These are phyloP conservation scores for Aspergillus candidus DNA, from an alignment of 2,329 filamentous ascomycete genomes.

Conservation along the genomic window DNA sequence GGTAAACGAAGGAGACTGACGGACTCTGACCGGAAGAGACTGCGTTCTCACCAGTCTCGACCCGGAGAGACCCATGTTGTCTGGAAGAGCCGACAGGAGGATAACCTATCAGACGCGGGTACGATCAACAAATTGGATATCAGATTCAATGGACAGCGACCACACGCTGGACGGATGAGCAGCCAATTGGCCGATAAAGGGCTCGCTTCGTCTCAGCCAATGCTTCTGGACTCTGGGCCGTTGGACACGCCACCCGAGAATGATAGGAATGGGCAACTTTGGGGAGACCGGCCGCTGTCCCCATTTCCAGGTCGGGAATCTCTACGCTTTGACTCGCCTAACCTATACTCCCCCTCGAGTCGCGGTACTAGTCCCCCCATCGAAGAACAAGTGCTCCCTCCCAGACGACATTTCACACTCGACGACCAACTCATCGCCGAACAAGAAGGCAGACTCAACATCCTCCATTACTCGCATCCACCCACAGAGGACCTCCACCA, in stretches of 20 bases:
- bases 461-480: background rate
- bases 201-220: slow-evolving; percentile 26
- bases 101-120: slow-evolving; percentile 2
- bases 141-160: slow-evolving; percentile 17
- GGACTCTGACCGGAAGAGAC: slow-evolving; percentile 23
- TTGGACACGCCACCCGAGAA: background rate
- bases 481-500: background rate
- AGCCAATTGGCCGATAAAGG: background rate
- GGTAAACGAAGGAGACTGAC: slow-evolving; percentile 33
- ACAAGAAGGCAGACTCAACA: slow-evolving; percentile 5
- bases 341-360: background rate
- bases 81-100: slow-evolving; percentile 1
- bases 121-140: slow-evolving; percentile 17
- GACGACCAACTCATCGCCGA: slow-evolving; percentile 24
- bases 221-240: slow-evolving; percentile 26
- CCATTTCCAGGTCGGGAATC: too few relatives aligned
- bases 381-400: background rate
- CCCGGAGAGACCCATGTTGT: slow-evolving; percentile 2
- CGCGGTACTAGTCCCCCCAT: background rate
- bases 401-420: slow-evolving; percentile 18
- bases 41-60: slow-evolving; percentile 8
- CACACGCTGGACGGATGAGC: slow-evolving; percentile 1
- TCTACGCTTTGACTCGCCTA: background rate
- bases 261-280: background rate
- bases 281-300: too few relatives aligned